A percentile compares a stretch with the other conserved stretches of the same genome.
These are phyloP conservation scores for Microthlaspi erraticum DNA, from an alignment of 345 rosid species.

Conservation along the genomic window DNA sequence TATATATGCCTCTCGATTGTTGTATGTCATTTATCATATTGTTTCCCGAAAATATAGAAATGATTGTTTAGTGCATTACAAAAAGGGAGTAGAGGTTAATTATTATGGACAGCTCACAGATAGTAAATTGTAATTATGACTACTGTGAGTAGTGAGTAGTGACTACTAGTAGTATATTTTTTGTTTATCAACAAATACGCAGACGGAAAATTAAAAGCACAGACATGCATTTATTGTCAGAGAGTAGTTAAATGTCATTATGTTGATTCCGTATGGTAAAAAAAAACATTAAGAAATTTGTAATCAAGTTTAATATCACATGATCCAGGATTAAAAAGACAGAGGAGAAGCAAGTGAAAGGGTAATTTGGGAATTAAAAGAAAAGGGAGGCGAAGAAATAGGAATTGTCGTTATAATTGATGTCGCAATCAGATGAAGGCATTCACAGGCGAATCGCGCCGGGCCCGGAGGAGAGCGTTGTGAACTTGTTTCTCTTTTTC, in stretches of 20 bases:
- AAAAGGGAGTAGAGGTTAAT: conserved; percentile 14
- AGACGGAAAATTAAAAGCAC: not conserved
- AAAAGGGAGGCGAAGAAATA: conserved; percentile 2
- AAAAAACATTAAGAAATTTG: not conserved
- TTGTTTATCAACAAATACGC: not conserved
- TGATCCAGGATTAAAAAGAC: not conserved
- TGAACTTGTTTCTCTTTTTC: conserved; percentile 3
- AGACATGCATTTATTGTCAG: conserved; percentile 46
- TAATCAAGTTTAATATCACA: not conserved
- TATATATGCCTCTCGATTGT: not conserved
- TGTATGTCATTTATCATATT: conserved; percentile 23
- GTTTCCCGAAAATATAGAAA: conserved; percentile 21
- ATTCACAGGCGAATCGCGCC: conserved; percentile 50
- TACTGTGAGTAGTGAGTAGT: not conserved
- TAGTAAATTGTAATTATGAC: conserved; percentile 34
- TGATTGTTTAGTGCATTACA: conserved; percentile 9
- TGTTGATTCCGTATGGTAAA: conserved; percentile 26
- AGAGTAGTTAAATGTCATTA: conserved; percentile 26
- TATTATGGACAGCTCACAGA: conserved; percentile 39
- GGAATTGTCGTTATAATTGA: conserved; percentile 41
- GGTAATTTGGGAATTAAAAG: conserved; percentile 21
- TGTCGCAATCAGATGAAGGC: conserved; percentile 45
- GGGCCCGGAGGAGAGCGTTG: conserved; percentile 25
- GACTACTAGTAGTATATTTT: not conserved
- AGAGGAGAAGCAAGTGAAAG: conserved; percentile 2